These are phyloP conservation scores for Brassica nigra DNA, from an alignment of 345 rosid species.

Conservation along the genomic window DNA sequence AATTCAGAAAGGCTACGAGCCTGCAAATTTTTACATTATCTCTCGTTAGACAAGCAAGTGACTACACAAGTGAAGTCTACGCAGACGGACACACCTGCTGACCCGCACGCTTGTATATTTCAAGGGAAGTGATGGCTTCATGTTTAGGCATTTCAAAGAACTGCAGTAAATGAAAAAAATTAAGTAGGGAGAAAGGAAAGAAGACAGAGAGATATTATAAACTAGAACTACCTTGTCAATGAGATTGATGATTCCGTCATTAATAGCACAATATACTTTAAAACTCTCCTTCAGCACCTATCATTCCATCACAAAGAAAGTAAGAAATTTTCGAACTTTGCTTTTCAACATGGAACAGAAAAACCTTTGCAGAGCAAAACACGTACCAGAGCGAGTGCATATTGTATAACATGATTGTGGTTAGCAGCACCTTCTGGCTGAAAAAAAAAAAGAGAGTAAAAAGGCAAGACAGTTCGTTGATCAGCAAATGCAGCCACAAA, in stretches of 20 bases:
- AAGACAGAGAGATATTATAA: conserved; percentile 3
- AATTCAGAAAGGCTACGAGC: conserved; percentile 91
- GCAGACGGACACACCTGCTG: too few relatives aligned
- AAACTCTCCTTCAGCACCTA: conserved; percentile 99
- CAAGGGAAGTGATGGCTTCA: conserved; percentile 86
- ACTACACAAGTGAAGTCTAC: neutral
- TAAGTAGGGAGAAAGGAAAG: conserved; percentile 8
- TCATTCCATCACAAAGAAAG: conserved; percentile 4
- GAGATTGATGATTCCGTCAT: conserved; percentile 99
- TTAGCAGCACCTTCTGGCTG: conserved; percentile 99
- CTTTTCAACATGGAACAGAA: conserved; percentile 10
- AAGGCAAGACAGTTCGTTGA: neutral
- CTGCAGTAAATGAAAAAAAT: conserved; percentile 48
- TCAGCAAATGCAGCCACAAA: conserved; percentile 7
- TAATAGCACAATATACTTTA: conserved; percentile 91
- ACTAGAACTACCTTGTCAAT: conserved; percentile 78
- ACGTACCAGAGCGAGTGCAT: conserved; percentile 91
- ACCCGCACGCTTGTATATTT: conserved; percentile 77
- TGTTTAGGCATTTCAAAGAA: conserved; percentile 98
- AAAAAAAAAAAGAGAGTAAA: neutral
- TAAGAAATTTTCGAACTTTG: neutral
- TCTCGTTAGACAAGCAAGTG: conserved; percentile 7
- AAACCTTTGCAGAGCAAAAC: neutral
- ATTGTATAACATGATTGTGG: conserved; percentile 84
- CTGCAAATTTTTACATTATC: conserved; percentile 48